Conservation (phyloP, 1,284 basidiomycete species). For the Leccinum proliferum region DNA sequence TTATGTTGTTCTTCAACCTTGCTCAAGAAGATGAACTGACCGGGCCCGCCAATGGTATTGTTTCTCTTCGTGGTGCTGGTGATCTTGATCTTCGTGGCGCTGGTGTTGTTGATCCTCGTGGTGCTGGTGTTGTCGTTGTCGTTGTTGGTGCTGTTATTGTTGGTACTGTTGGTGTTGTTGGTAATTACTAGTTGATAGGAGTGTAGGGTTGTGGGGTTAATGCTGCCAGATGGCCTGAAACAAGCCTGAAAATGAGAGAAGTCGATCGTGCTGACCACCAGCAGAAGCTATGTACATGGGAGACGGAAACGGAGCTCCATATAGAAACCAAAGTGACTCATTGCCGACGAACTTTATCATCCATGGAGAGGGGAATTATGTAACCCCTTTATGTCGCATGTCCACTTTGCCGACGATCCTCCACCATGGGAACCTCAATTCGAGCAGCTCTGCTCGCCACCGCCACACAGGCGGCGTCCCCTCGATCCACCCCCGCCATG, state of each 20-base stretch:
- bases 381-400: neutral
- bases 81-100: neutral
- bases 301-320: too few species aligned
- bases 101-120: neutral
- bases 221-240: too few species aligned
- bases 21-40: neutral
- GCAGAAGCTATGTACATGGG: too few species aligned
- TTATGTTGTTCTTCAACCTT: neutral
- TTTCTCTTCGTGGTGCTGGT: neutral
- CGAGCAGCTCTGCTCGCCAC: conserved; percentile 13
- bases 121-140: neutral
- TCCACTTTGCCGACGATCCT: conserved; percentile 13
- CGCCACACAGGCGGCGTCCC: conserved; percentile 12
- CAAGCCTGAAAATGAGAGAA: too few species aligned
- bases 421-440: conserved; percentile 27
- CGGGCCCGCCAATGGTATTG: neutral
- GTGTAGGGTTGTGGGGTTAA: too few species aligned
- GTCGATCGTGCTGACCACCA: too few species aligned
- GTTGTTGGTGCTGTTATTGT: neutral
- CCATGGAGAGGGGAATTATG: neutral
- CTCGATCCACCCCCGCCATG: conserved; percentile 30
- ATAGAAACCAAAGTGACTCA: too few species aligned
- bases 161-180: neutral
- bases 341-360: too few species aligned
- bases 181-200: neutral